Evolutionary conservation across 2,329 filamentous ascomycete species (phyloP).

Genomic region (Pseudomassariella vexata): DNA sequence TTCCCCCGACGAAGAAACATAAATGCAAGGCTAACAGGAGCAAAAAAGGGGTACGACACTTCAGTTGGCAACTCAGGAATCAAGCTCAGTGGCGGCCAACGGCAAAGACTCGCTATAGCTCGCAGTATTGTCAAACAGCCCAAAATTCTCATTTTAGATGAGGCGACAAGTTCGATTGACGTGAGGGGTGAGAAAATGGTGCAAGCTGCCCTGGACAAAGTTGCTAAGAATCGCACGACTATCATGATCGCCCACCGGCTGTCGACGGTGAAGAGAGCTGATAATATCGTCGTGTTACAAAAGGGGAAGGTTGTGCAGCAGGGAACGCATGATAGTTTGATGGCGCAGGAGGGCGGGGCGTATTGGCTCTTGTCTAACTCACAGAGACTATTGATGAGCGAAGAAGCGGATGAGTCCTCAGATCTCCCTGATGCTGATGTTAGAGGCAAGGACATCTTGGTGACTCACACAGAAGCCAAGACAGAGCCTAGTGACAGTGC

Average conservation of each 20-base stretch:
- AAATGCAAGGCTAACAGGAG: too few relatives aligned
- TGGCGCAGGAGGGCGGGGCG: conserved; percentile 52
- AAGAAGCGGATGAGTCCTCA: conserved; percentile 28
- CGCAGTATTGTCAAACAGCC: conserved; percentile 59
- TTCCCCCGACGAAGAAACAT: too few relatives aligned
- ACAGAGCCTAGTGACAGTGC: conserved; percentile 6
- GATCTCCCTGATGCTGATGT: conserved; percentile 22
- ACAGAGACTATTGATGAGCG: conserved; percentile 47
- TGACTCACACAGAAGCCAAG: conserved; percentile 29
- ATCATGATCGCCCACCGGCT: conserved; percentile 61
- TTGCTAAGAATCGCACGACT: conserved; percentile 55
- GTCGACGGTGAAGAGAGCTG: conserved; percentile 41
- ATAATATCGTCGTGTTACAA: conserved; percentile 34
- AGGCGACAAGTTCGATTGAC: conserved; percentile 56
- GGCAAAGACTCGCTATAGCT: conserved; percentile 62
- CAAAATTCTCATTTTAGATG: conserved; percentile 60
- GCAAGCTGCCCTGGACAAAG: conserved; percentile 48
- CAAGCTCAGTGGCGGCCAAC: conserved; percentile 62
- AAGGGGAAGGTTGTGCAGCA: conserved; percentile 65
- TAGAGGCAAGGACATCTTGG: conserved; percentile 33
- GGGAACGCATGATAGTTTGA: conserved; percentile 68
- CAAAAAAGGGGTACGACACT: conserved; percentile 56
- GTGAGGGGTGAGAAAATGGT: conserved; percentile 42
- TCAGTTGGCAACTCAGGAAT: conserved; percentile 60
- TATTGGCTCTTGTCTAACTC: conserved; percentile 63